Conservation (phyloP, 2,329 filamentous ascomycete species). For the Fusarium keratoplasticum region DNA sequence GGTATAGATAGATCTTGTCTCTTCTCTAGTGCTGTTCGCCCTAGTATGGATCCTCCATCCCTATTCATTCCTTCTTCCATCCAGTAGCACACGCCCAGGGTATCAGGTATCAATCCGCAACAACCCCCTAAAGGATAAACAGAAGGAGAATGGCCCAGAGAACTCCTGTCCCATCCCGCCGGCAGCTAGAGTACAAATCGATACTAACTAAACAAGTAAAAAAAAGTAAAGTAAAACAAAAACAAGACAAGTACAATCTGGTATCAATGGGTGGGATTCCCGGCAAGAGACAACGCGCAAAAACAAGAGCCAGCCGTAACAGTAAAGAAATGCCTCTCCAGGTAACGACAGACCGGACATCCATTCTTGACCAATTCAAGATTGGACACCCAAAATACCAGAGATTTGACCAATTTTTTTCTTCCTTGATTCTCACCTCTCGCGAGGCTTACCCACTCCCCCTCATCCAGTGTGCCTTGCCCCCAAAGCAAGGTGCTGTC, state of each 20-base stretch:
- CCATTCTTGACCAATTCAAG: neutral
- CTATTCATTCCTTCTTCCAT: neutral
- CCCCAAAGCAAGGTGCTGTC: constrained; percentile 18
- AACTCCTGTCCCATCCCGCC: constrained; percentile 23
- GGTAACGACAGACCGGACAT: neutral
- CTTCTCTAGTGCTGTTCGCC: constrained; percentile 18
- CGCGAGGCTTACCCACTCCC: neutral
- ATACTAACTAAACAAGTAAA: constrained; percentile 16
- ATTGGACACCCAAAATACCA: constrained; percentile 1
- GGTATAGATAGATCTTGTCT: neutral
- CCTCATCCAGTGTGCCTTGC: constrained; percentile 10
- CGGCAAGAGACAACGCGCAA: constrained; percentile 12
- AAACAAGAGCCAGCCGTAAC: constrained; percentile 6
- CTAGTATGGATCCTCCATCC: constrained; percentile 11
- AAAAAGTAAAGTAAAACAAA: neutral
- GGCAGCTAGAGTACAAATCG: constrained; percentile 11
- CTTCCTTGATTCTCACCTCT: neutral
- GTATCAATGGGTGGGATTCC: constrained; percentile 26
- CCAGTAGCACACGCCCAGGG: constrained; percentile 23
- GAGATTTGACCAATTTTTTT: neutral
- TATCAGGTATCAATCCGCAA: constrained; percentile 30
- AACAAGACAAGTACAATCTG: constrained; percentile 33
- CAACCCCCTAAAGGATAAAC: constrained; percentile 12
- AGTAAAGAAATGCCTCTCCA: constrained; percentile 1
- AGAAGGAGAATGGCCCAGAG: constrained; percentile 20